Evolutionary conservation across 1,284 basidiomycete genomes (phyloP).

Genomic region (Pseudozyma thailandica): DNA sequence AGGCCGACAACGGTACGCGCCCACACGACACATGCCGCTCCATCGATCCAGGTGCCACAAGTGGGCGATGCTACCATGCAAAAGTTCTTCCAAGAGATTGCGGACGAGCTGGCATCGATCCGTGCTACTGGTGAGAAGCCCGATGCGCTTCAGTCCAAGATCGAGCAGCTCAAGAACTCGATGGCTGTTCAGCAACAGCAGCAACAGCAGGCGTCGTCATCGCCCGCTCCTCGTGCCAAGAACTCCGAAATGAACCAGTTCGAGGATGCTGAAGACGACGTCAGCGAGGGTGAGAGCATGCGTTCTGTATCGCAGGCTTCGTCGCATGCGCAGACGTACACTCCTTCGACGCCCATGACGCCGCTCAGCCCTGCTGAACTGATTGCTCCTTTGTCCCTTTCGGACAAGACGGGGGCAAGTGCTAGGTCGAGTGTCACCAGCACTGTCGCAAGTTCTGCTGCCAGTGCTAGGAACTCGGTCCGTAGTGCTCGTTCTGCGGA

Average conservation of each 20-base stretch:
- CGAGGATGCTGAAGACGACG: constrained; percentile 73
- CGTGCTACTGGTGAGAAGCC: constrained; percentile 55
- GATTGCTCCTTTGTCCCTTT: constrained; percentile 39
- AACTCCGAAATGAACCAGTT: constrained; percentile 69
- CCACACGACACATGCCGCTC: constrained; percentile 52
- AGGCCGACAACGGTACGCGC: constrained; percentile 45
- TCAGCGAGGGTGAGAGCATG: constrained; percentile 48
- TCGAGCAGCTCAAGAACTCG: constrained; percentile 69
- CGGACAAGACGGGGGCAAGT: constrained; percentile 34
- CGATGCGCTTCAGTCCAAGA: constrained; percentile 70
- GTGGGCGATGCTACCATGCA: constrained; percentile 77
- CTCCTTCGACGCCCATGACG: constrained; percentile 44
- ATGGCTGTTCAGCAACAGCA: constrained; percentile 44
- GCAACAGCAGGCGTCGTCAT: constrained; percentile 23
- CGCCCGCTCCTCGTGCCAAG: constrained; percentile 16
- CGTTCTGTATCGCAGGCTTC: constrained; percentile 50
- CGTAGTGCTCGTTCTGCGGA: constrained; percentile 34
- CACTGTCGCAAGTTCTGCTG: constrained; percentile 13
- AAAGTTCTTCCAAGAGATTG: constrained; percentile 82
- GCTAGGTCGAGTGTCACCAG: constrained; percentile 25
- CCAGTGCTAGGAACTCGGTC: constrained; percentile 33
- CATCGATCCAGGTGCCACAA: constrained; percentile 50
- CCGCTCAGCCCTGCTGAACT: constrained; percentile 55
- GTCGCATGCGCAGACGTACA: constrained; percentile 48
- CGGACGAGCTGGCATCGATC: constrained; percentile 80